phyloP scores from a whole-genome alignment of 1,284 basidiomycete species.

The Cutaneotrichosporon sp. region DNA sequence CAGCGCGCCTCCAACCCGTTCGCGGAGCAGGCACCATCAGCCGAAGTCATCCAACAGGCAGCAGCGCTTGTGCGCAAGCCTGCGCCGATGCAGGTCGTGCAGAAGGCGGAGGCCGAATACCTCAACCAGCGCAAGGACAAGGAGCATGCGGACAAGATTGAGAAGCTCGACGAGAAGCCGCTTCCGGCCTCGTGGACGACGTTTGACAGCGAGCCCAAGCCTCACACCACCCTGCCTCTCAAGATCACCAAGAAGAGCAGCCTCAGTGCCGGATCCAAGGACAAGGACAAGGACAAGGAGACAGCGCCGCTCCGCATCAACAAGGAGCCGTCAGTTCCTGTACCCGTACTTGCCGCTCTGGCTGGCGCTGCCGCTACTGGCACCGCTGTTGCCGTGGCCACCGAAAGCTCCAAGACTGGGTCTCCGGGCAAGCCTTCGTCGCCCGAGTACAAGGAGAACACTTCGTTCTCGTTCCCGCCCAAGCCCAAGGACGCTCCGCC shows the following conservation, averaged over 20 bases:
- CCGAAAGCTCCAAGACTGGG: neutral
- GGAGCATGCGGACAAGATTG: constrained; percentile 2
- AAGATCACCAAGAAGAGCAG: constrained; percentile 11
- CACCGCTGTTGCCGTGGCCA: neutral
- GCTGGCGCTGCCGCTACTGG: neutral
- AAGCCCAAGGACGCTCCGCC: constrained; percentile 3
- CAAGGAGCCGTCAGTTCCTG: neutral
- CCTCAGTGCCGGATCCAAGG: neutral
- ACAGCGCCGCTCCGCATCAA: constrained; percentile 1
- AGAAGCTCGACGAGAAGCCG: constrained; percentile 7
- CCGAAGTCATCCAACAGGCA: constrained; percentile 9
- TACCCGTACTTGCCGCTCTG: neutral
- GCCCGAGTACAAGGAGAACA: constrained; percentile 4
- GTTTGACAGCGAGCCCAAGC: neutral
- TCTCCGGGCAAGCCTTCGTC: neutral
- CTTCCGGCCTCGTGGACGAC: neutral
- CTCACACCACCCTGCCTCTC: neutral
- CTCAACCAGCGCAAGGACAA: constrained; percentile 6
- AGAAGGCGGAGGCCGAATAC: constrained; percentile 8
- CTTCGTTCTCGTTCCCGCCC: constrained; percentile 4
- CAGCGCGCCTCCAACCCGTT: constrained; percentile 10
- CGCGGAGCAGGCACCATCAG: constrained; percentile 1
- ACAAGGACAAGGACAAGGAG: constrained; percentile 9
- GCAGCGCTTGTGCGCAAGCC: constrained; percentile 10
- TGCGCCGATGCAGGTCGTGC: constrained; percentile 8